Conservation (phyloP, 345 rosid species). For the Lumnitzera racemosa region DNA sequence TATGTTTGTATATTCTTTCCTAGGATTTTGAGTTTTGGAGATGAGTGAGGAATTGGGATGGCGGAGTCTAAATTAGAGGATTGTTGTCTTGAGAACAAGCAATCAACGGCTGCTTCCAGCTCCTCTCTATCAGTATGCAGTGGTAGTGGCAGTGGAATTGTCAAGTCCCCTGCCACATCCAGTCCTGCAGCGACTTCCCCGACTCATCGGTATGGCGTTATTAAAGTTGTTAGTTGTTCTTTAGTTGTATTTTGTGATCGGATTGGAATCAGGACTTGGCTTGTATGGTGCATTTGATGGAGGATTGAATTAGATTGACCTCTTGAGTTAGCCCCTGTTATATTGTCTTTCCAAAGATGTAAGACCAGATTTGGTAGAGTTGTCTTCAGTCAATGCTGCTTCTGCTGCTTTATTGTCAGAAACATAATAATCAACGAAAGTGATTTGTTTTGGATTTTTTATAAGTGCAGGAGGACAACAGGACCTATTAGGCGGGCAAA, state of each 20-base stretch:
- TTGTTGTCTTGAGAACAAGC: constrained; percentile 81
- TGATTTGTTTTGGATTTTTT: too few relatives aligned
- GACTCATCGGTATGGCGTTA: constrained; percentile 21
- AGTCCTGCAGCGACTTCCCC: constrained; percentile 70
- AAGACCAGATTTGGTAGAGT: too few relatives aligned
- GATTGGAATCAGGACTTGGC: too few relatives aligned
- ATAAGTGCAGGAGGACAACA: constrained; percentile 68
- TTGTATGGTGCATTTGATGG: too few relatives aligned
- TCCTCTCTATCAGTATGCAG: constrained; percentile 74
- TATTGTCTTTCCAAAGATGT: too few relatives aligned
- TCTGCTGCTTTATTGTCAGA: too few relatives aligned
- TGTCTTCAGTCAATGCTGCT: too few relatives aligned
- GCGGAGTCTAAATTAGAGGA: constrained; percentile 49
- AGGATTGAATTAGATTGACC: too few relatives aligned
- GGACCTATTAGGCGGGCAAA: constrained; percentile 97
- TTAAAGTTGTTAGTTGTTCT: too few relatives aligned
- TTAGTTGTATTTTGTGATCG: too few relatives aligned
- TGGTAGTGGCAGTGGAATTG: constrained; percentile 57
- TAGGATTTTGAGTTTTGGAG: constrained; percentile 31
- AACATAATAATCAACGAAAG: too few relatives aligned
- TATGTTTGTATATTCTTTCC: constrained; percentile 1
- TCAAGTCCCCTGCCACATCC: constrained; percentile 62
- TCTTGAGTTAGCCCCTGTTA: too few relatives aligned
- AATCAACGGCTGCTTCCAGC: constrained; percentile 61
- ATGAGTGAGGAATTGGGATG: constrained; percentile 41